Conservation (phyloP, 768 basidiomycete species). For the Suillus fuscotomentosus region DNA sequence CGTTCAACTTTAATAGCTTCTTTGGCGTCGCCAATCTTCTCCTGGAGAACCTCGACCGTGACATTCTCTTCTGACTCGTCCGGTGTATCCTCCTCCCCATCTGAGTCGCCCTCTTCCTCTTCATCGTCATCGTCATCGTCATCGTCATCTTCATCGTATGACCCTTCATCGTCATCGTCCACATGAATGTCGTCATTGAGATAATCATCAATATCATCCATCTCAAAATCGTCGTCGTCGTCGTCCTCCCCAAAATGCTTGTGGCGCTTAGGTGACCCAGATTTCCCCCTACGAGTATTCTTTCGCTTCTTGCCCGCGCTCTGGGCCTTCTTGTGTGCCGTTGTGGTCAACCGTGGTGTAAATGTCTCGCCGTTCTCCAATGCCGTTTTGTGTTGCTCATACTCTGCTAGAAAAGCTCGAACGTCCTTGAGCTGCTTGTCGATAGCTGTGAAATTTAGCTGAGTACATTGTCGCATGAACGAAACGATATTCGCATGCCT, state of each 20-base stretch:
- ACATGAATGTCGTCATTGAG: constrained; percentile 15
- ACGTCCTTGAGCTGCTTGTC: constrained; percentile 38
- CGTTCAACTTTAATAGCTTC: constrained; percentile 39
- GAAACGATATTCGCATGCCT: background rate
- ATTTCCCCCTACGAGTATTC: constrained; percentile 37
- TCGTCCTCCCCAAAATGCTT: constrained; percentile 29
- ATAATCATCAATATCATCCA: constrained; percentile 21
- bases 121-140: constrained; percentile 14
- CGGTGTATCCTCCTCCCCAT: constrained; percentile 17
- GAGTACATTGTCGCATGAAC: background rate
- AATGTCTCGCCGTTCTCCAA: constrained; percentile 45
- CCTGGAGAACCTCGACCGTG: constrained; percentile 44
- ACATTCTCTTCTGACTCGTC: constrained; percentile 35
- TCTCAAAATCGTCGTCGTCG: constrained; percentile 37
- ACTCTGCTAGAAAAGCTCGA: constrained; percentile 37
- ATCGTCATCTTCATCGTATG: constrained; percentile 5
- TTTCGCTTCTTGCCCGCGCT: constrained; percentile 48
- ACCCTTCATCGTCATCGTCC: background rate
- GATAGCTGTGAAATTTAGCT: constrained; percentile 31
- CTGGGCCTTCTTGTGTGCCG: constrained; percentile 17
- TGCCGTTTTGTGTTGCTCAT: constrained; percentile 46
- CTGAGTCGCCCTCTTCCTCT: constrained; percentile 20
- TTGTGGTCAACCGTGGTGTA: constrained; percentile 38
- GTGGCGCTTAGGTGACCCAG: constrained; percentile 44
- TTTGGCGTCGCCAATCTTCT: constrained; percentile 43